Conservation (phyloP, 2,329 filamentous ascomycete genomes). For the Oidium heveae region DNA sequence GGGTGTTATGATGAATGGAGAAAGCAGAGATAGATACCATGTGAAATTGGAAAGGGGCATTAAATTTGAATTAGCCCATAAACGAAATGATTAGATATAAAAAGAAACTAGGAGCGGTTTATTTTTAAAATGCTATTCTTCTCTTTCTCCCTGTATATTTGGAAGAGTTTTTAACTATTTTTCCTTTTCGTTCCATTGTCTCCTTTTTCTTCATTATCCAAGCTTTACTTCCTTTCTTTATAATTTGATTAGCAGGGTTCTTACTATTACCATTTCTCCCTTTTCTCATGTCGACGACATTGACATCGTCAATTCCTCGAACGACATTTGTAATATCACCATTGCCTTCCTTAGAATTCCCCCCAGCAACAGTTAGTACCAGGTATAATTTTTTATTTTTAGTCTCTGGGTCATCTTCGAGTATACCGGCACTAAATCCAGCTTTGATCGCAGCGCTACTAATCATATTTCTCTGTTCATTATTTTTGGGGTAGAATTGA, state of each 20-base stretch:
- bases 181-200: constrained; percentile 85
- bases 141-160: constrained; percentile 89
- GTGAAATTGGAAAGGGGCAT: no score
- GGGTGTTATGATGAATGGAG: no score
- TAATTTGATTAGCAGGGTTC: constrained; percentile 16
- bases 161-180: constrained; percentile 71
- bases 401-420: constrained; percentile 88
- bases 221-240: constrained; percentile 60
- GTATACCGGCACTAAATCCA: constrained; percentile 78
- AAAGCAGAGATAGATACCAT: no score
- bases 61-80: no score
- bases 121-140: constrained; percentile 42
- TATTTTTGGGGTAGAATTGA: constrained; percentile 96
- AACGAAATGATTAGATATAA: neutral
- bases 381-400: constrained; percentile 96
- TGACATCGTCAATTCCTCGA: constrained; percentile 66
- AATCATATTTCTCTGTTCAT: constrained; percentile 78
- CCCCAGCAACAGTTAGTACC: constrained; percentile 65
- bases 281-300: constrained; percentile 46
- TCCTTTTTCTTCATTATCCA: constrained; percentile 77
- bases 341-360: constrained; percentile 16
- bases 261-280: constrained; percentile 22
- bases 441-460: constrained; percentile 72
- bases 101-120: neutral
- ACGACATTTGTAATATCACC: constrained; percentile 84